phyloP scores from a whole-genome alignment of 208 protist species.

The Acanthamoeba triangularis region DNA sequence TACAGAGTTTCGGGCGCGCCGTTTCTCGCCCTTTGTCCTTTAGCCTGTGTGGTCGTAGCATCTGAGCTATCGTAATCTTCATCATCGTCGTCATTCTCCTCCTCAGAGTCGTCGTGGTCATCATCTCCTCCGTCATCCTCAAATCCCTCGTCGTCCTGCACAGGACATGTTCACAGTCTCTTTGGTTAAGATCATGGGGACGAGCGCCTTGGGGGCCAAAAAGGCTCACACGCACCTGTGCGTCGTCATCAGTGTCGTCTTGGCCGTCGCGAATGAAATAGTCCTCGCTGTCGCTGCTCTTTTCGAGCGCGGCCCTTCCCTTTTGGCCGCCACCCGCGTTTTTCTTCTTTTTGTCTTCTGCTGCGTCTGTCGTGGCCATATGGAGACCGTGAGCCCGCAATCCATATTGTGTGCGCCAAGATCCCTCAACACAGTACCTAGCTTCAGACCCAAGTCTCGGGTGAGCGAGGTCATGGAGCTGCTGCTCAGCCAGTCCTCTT shows the following conservation, averaged over 20 bases:
- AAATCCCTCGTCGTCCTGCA: not conserved
- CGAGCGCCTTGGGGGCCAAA: not conserved
- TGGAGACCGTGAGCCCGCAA: not conserved
- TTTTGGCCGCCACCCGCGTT: not conserved
- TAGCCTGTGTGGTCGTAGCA: not conserved
- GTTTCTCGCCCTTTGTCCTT: not conserved
- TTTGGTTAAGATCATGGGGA: no score
- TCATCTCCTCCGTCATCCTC: not conserved
- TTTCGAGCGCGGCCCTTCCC: not conserved
- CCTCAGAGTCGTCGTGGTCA: slow-evolving; percentile 5
- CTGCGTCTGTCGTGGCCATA: not conserved
- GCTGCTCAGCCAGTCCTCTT: slow-evolving; percentile 59
- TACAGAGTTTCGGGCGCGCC: slow-evolving; percentile 84
- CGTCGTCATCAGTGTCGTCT: not conserved
- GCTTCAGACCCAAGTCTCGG: slow-evolving; percentile 54
- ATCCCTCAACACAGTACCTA: not conserved
- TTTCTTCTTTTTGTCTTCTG: not conserved
- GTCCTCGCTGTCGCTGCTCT: slow-evolving; percentile 1
- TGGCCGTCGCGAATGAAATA: slow-evolving; percentile 53
- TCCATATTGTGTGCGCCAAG: no score
- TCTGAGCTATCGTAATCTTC: slow-evolving; percentile 52
- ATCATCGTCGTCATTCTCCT: slow-evolving; percentile 51
- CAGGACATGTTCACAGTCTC: no score
- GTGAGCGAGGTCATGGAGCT: slow-evolving; percentile 25
- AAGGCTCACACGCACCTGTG: slow-evolving; percentile 61